phyloP scores from a whole-genome alignment of 176 grass and related monocot species.

The Oryza meyeriana region DNA sequence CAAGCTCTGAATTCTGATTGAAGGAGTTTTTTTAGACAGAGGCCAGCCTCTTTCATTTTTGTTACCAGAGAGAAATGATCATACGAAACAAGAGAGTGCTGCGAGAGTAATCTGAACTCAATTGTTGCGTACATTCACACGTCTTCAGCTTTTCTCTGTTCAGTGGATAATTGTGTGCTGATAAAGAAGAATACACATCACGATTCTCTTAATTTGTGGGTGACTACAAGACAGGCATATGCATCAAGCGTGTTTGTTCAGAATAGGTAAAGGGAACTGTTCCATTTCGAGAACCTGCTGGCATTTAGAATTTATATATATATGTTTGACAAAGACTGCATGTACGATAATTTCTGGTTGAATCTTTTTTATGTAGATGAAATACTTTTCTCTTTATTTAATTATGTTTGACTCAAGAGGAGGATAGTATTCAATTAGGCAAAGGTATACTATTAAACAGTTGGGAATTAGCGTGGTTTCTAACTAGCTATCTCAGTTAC shows the following conservation, averaged over 20 bases:
- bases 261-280: not conserved
- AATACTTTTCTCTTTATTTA: not conserved
- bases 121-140: not conserved
- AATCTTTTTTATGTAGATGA: not conserved
- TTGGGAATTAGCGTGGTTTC: too few relatives aligned
- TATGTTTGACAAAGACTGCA: not conserved
- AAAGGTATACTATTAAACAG: too few relatives aligned
- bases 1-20: too few relatives aligned
- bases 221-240: not conserved
- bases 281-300: slow-evolving; percentile 10
- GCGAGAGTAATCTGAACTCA: not conserved
- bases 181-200: not conserved
- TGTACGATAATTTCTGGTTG: not conserved
- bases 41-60: too few relatives aligned
- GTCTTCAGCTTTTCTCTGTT: not conserved
- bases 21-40: too few relatives aligned
- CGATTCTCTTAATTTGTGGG: not conserved
- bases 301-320: not conserved
- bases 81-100: too few relatives aligned
- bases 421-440: too few relatives aligned
- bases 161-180: not conserved
- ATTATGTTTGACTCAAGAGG: not conserved
- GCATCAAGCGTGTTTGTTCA: not conserved
- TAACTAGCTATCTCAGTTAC: too few relatives aligned
- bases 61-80: too few relatives aligned